phyloP scores from a whole-genome alignment of 2,329 filamentous ascomycete genomes.

The Plectosphaerella cucumerina region DNA sequence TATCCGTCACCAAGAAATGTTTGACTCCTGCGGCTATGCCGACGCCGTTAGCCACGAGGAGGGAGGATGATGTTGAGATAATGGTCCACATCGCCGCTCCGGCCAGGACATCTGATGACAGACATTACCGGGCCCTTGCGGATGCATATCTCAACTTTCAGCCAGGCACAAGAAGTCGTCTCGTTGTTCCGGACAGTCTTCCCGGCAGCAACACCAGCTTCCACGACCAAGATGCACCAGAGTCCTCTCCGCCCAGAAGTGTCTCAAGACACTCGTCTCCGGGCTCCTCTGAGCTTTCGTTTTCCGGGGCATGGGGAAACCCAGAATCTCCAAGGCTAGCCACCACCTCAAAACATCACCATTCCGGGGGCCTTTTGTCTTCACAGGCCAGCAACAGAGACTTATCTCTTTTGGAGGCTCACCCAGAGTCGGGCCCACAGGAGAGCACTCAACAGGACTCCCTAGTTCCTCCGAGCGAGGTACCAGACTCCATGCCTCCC shows the following conservation, averaged over 20 bases:
- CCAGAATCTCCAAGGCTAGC: conserved; percentile 23
- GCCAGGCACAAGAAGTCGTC: conserved; percentile 17
- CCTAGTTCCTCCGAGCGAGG: conserved; percentile 39
- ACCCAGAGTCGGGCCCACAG: too few species aligned
- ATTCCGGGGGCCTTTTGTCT: neutral
- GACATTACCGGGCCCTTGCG: conserved; percentile 43
- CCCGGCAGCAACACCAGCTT: conserved; percentile 3
- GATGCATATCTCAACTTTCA: conserved; percentile 46
- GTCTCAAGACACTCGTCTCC: conserved; percentile 5
- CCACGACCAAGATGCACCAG: neutral
- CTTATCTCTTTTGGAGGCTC: neutral
- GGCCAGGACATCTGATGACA: conserved; percentile 42
- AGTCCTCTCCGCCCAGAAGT: neutral
- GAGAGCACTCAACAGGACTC: conserved; percentile 11
- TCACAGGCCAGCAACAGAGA: neutral
- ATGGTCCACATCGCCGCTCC: conserved; percentile 53
- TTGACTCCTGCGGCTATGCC: neutral
- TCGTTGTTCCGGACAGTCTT: neutral
- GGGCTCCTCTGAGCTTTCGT: conserved; percentile 34
- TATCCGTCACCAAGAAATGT: neutral
- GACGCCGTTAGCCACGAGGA: conserved; percentile 3
- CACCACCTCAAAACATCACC: neutral
- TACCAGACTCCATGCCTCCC: conserved; percentile 51
- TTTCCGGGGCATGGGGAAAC: conserved; percentile 41
- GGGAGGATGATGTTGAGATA: conserved; percentile 39